These are phyloP conservation scores for Penicillium sp. DNA, from an alignment of 2,329 filamentous ascomycete species.

Conservation along the genomic window DNA sequence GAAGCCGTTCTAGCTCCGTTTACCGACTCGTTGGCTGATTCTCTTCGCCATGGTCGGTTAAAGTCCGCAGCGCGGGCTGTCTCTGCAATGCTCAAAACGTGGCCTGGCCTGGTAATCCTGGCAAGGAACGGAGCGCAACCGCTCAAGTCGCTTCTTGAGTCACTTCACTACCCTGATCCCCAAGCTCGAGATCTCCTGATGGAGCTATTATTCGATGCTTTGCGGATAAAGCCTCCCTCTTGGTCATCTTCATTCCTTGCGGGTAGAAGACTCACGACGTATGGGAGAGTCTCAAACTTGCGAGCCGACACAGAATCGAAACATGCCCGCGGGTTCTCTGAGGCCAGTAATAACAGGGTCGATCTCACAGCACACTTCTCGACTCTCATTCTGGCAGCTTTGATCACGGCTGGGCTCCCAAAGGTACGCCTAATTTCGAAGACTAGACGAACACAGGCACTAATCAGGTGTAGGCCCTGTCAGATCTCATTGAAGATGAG, in stretches of 20 bases:
- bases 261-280: conserved; percentile 87
- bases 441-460: conserved; percentile 2
- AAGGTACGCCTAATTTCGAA: conserved; percentile 31
- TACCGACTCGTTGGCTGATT: conserved; percentile 69
- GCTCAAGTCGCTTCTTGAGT: conserved; percentile 73
- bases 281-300: conserved; percentile 86
- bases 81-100: conserved; percentile 83
- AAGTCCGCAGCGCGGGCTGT: conserved; percentile 93
- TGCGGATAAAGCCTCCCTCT: conserved; percentile 87
- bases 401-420: conserved; percentile 77
- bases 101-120: conserved; percentile 85
- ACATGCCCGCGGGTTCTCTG: conserved; percentile 56
- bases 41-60: conserved; percentile 61
- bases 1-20: conserved; percentile 89
- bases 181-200: conserved; percentile 72
- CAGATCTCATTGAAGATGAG: conserved; percentile 50
- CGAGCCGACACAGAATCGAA: conserved; percentile 60
- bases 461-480: conserved; percentile 42
- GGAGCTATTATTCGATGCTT: conserved; percentile 77
- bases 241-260: conserved; percentile 97
- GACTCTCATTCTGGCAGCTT: conserved; percentile 77
- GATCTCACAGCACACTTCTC: conserved; percentile 95
- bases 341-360: conserved; percentile 61
- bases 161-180: conserved; percentile 58
- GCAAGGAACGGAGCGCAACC: conserved; percentile 86